Conservation (phyloP, 306 rosid genomes). For the Sicyos edulis region DNA sequence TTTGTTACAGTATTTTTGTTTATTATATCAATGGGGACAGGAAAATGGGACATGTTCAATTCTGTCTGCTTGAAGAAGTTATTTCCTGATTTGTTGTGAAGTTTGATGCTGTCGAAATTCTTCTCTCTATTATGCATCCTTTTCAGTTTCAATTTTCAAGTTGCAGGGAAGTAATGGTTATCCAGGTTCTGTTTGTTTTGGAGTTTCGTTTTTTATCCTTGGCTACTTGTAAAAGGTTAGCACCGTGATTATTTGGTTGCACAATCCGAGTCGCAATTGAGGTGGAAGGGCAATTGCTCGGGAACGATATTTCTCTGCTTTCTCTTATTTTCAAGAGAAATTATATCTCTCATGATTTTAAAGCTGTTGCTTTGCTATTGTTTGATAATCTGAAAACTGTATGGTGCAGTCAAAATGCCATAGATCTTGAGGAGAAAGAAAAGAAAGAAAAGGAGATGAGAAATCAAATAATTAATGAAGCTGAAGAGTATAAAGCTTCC, state of each 20-base stretch:
- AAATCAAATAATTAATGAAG: conserved; percentile 77
- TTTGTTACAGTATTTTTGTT: not conserved
- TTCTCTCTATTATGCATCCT: not conserved
- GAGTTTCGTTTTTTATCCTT: not conserved
- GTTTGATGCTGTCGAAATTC: not conserved
- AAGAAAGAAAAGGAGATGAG: conserved; percentile 73
- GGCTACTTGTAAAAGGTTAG: not conserved
- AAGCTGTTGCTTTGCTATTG: not conserved
- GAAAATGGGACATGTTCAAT: not conserved
- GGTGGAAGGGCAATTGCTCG: not conserved
- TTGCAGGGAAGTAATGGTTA: not conserved
- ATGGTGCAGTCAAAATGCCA: conserved; percentile 58
- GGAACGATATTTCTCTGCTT: not conserved
- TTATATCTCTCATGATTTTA: not conserved
- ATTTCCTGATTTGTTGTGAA: not conserved
- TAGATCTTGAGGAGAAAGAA: conserved; percentile 83
- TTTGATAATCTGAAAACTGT: not conserved
- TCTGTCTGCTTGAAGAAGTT: conserved; percentile 10
- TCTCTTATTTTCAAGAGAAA: conserved; percentile 8
- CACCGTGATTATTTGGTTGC: not conserved
- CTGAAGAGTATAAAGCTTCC: conserved; percentile 65
- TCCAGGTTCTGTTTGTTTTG: not conserved
- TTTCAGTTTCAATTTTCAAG: not conserved
- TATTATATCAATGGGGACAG: not conserved
- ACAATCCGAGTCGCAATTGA: not conserved